Percentiles rank a stretch among this genome's conserved stretches.
phyloP scores from a whole-genome alignment of 495 filamentous ascomycete species.

The Hypomontagnella monticulosa region DNA sequence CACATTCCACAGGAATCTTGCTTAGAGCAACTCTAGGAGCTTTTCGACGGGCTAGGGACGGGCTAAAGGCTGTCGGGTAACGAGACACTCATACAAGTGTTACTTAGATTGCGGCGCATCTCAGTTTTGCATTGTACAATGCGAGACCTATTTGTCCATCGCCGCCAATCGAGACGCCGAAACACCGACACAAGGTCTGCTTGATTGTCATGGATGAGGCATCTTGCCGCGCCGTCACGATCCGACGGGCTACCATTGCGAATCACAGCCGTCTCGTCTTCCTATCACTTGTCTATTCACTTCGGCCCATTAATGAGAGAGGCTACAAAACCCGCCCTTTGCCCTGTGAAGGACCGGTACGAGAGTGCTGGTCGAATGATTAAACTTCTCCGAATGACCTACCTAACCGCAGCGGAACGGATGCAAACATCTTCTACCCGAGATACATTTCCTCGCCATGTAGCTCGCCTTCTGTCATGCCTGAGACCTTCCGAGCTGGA shows the following conservation, averaged over 20 bases:
- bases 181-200: conserved; percentile 38
- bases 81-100: conserved; percentile 37
- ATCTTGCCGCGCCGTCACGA: conserved; percentile 39
- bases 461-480: conserved; percentile 35
- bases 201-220: conserved; percentile 38
- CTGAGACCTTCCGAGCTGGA: conserved; percentile 14
- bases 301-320: conserved; percentile 10
- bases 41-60: conserved; percentile 21
- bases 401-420: conserved; percentile 24
- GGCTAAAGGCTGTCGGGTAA: conserved; percentile 24
- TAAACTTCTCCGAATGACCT: conserved; percentile 4
- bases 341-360: conserved; percentile 2
- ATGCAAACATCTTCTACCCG: conserved; percentile 37
- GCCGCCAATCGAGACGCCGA: conserved; percentile 24
- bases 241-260: conserved; percentile 35
- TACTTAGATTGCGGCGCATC: conserved; percentile 40
- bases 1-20: conserved; percentile 30
- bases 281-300: conserved; percentile 20
- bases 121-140: conserved; percentile 33
- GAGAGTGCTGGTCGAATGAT: conserved; percentile 20
- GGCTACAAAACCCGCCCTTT: conserved; percentile 8
- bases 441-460: conserved; percentile 26
- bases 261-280: conserved; percentile 27
- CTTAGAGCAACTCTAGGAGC: conserved; percentile 24
- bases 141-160: conserved; percentile 22